Percentiles rank a stretch among this genome's conserved stretches.
These are phyloP conservation scores for Xylaria sp. DNA, from an alignment of 2,329 filamentous ascomycete species.

Conservation along the genomic window DNA sequence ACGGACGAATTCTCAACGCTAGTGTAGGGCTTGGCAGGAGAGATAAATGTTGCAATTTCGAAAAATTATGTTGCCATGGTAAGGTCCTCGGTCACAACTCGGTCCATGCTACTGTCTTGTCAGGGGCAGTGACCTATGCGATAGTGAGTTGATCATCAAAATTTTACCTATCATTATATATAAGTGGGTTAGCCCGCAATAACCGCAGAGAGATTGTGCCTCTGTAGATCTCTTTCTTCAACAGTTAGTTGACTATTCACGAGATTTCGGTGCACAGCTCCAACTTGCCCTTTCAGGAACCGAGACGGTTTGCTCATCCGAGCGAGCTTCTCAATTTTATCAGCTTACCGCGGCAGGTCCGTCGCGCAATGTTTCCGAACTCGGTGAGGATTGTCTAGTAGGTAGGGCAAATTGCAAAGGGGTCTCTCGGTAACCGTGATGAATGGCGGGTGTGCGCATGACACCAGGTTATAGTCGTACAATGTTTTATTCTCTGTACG, in stretches of 20 bases:
- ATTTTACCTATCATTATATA: not conserved
- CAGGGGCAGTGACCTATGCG: not conserved
- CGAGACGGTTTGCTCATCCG: not conserved
- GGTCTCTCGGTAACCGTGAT: not conserved
- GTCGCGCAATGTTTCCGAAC: not conserved
- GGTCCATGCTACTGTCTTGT: not conserved
- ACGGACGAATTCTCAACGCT: not conserved
- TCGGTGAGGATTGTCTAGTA: constrained; percentile 11
- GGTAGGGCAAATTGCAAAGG: not conserved
- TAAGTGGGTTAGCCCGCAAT: not conserved
- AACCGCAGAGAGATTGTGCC: not conserved
- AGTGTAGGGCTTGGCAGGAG: constrained; percentile 15
- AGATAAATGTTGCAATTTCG: constrained; percentile 25
- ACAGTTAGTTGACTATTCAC: not conserved
- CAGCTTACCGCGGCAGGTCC: not conserved
- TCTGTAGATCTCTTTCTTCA: constrained; percentile 15
- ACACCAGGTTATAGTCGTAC: not conserved
- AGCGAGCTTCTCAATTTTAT: not conserved
- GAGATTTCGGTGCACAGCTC: not conserved
- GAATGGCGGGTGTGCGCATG: not conserved
- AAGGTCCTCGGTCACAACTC: not conserved
- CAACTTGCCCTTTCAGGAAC: not conserved
- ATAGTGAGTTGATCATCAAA: constrained; percentile 10
- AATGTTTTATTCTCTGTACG: not conserved
- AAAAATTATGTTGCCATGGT: constrained; percentile 25